Evolutionary conservation across 768 basidiomycete species (phyloP).

Genomic region (Obba rivulosa): DNA sequence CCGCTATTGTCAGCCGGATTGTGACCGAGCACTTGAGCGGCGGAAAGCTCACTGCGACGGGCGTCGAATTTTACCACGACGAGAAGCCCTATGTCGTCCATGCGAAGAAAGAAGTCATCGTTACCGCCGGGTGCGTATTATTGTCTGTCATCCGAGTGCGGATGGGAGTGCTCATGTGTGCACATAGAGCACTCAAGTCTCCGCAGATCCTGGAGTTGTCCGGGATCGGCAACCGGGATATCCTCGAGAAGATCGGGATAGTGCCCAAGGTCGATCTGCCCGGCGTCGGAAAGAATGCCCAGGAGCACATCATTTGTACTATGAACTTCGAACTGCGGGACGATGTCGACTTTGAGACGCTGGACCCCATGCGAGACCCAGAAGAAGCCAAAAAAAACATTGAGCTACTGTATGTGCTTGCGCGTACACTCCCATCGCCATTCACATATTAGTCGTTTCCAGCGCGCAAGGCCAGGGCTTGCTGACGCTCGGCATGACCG

Average conservation of each 20-base stretch:
- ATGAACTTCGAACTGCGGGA: conserved; percentile 26
- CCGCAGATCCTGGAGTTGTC: conserved; percentile 53
- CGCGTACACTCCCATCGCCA: background rate
- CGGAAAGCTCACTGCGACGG: conserved; percentile 33
- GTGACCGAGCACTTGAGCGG: conserved; percentile 7
- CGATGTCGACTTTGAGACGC: conserved; percentile 22
- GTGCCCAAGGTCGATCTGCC: conserved; percentile 33
- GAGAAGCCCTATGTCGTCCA: conserved; percentile 28
- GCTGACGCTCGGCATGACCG: conserved; percentile 22
- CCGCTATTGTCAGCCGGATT: conserved; percentile 25
- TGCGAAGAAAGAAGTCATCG: conserved; percentile 45
- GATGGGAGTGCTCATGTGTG: background rate
- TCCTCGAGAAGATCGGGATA: conserved; percentile 37
- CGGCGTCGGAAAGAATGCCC: conserved; percentile 50
- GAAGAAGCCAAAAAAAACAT: conserved; percentile 23
- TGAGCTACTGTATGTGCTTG: conserved; percentile 26
- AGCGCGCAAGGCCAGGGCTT: conserved; percentile 22
- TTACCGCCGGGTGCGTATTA: conserved; percentile 12
- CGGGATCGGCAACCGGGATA: conserved; percentile 43
- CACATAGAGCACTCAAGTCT: conserved; percentile 11
- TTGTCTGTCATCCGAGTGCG: background rate
- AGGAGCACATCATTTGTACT: conserved; percentile 37
- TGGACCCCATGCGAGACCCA: conserved; percentile 27
- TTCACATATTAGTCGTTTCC: background rate
- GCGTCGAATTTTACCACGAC: conserved; percentile 39